Evolutionary conservation across 2,329 filamentous ascomycete genomes (phyloP).

Genomic region (Colletotrichum sp.): DNA sequence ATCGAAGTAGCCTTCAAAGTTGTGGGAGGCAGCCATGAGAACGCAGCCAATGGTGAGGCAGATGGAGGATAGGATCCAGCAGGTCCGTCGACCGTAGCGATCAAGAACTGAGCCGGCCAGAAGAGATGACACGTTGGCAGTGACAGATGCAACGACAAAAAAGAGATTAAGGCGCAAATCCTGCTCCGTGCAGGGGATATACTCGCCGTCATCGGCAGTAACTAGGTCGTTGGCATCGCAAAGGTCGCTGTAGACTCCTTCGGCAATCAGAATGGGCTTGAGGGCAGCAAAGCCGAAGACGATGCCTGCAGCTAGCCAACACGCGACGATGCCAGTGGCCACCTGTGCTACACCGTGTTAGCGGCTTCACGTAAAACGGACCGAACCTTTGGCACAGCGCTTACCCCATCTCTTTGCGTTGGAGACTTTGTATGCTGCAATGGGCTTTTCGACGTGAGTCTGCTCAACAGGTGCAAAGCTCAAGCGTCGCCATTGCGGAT

Average conservation of each 20-base stretch:
- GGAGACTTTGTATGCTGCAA: conserved; percentile 35
- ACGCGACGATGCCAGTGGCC: conserved; percentile 71
- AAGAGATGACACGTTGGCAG: conserved; percentile 84
- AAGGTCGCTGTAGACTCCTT: conserved; percentile 72
- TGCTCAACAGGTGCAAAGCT: conserved; percentile 32
- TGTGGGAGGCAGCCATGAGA: conserved; percentile 71
- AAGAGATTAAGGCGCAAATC: conserved; percentile 78
- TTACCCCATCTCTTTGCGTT: conserved; percentile 29
- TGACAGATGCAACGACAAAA: conserved; percentile 89
- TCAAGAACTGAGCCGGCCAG: conserved; percentile 87
- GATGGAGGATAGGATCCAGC: conserved; percentile 72
- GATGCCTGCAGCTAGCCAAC: conserved; percentile 76
- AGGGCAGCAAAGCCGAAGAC: conserved; percentile 89
- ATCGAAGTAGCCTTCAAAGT: conserved; percentile 69
- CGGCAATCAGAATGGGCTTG: conserved; percentile 78
- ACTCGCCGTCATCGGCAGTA: conserved; percentile 21
- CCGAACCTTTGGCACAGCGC: background rate
- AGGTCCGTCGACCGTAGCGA: conserved; percentile 78
- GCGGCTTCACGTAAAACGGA: background rate
- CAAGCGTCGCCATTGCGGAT: conserved; percentile 27
- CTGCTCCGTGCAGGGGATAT: conserved; percentile 49
- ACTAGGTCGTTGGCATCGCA: conserved; percentile 49
- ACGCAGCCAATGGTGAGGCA: conserved; percentile 73
- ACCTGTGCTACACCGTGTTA: conserved; percentile 64
- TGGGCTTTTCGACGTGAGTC: conserved; percentile 28